A percentile compares a stretch with the other conserved stretches of the same genome.
These are phyloP conservation scores for Melocanna baccifera DNA, from an alignment of 176 grass and related monocot species.

Conservation along the genomic window DNA sequence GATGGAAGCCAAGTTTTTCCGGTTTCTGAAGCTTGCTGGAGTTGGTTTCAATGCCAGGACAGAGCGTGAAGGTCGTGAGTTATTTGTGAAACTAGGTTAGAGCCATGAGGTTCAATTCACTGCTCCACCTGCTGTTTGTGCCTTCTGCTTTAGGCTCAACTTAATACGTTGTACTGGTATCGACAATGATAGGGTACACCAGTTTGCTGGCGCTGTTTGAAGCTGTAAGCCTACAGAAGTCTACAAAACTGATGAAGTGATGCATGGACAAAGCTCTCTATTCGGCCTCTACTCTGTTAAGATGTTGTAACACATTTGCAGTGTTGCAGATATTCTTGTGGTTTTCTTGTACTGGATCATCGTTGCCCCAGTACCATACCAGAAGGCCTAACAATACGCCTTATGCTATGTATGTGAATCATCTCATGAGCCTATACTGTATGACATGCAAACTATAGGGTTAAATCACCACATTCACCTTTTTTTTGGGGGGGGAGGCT, in stretches of 20 bases:
- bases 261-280: not conserved
- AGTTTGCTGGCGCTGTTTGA: slow-evolving; percentile 58
- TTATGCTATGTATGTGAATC: not conserved
- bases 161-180: slow-evolving; percentile 60
- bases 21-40: slow-evolving; percentile 6
- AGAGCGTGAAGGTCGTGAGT: not conserved
- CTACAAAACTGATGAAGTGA: slow-evolving; percentile 71
- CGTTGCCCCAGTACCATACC: not conserved
- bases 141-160: slow-evolving; percentile 75
- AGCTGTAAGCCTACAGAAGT: slow-evolving; percentile 57
- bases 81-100: slow-evolving; percentile 72
- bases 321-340: not conserved
- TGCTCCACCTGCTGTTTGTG: slow-evolving; percentile 57
- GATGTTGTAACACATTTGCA: not conserved
- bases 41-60: slow-evolving; percentile 23
- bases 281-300: not conserved
- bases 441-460: not conserved
- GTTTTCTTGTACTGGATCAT: not conserved
- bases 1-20: slow-evolving; percentile 13
- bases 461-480: not conserved
- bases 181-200: slow-evolving; percentile 48
- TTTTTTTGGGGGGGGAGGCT: not conserved
- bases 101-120: slow-evolving; percentile 68
- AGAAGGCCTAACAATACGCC: not conserved
- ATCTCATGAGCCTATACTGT: not conserved